These are phyloP conservation scores for Isabelozyma rhagii DNA, from an alignment of 805 yeast genomes.

Conservation along the genomic window DNA sequence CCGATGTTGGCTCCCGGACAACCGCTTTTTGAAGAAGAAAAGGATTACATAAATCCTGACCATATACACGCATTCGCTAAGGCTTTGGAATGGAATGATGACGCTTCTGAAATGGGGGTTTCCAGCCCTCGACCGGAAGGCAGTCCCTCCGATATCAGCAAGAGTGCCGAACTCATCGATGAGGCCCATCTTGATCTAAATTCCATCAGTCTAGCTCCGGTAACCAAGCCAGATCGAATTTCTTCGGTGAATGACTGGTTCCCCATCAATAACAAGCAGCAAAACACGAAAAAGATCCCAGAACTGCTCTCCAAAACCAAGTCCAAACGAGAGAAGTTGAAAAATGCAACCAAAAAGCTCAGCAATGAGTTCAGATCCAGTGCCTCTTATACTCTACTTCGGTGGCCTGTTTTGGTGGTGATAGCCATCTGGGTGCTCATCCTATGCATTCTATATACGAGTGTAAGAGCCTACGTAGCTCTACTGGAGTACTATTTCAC, in stretches of 20 bases:
- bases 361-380: constrained; percentile 38
- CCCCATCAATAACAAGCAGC: constrained; percentile 5
- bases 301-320: background rate
- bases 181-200: background rate
- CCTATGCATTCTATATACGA: constrained; percentile 47
- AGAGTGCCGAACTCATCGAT: background rate
- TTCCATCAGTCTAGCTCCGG: background rate
- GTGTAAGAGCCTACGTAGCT: constrained; percentile 59
- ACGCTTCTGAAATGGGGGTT: background rate
- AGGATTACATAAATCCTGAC: constrained; percentile 29
- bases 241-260: constrained; percentile 29
- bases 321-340: background rate
- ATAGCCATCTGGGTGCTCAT: constrained; percentile 53
- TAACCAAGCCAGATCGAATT: constrained; percentile 13
- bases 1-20: background rate
- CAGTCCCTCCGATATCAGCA: background rate
- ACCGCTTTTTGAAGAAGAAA: constrained; percentile 16
- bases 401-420: constrained; percentile 63
- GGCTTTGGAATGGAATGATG: constrained; percentile 36
- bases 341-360: constrained; percentile 4
- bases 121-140: background rate
- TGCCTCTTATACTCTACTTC: constrained; percentile 37
- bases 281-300: background rate
- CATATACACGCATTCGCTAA: constrained; percentile 39
- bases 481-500: constrained; percentile 57